Conservation (phyloP, 768 basidiomycete genomes). For the Leucogyrophana mollusca region DNA sequence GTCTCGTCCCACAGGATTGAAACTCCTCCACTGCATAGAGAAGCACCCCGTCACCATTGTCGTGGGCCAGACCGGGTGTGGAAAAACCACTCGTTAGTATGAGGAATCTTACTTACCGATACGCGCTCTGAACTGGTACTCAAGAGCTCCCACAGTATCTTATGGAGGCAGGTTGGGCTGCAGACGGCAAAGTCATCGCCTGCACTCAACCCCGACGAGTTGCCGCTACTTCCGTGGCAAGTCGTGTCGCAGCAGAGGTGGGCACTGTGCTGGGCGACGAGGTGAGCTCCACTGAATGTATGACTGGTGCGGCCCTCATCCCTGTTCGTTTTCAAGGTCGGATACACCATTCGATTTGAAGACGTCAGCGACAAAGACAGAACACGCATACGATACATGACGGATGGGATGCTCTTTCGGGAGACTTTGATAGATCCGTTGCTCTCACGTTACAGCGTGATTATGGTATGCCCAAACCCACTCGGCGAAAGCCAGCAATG, state of each 20-base stretch:
- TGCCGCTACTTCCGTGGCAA: constrained; percentile 92
- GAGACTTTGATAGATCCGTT: constrained; percentile 92
- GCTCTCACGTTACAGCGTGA: constrained; percentile 88
- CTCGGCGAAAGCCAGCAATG: background rate
- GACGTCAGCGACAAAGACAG: constrained; percentile 82
- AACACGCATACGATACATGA: constrained; percentile 93
- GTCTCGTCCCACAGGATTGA: constrained; percentile 53
- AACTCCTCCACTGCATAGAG: constrained; percentile 82
- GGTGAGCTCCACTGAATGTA: constrained; percentile 38
- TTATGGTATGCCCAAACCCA: constrained; percentile 63
- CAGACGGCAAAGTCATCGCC: constrained; percentile 78
- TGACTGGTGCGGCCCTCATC: background rate
- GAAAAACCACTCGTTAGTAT: constrained; percentile 92
- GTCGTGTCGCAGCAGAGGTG: constrained; percentile 89
- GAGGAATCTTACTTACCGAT: background rate
- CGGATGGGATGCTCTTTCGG: constrained; percentile 97
- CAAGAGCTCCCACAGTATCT: constrained; percentile 95
- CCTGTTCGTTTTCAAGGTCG: constrained; percentile 59
- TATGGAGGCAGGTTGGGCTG: constrained; percentile 90
- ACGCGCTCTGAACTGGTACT: constrained; percentile 9
- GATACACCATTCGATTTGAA: constrained; percentile 97
- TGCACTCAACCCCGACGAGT: constrained; percentile 94
- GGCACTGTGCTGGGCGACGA: constrained; percentile 88
- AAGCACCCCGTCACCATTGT: constrained; percentile 82
- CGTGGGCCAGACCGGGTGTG: constrained; percentile 94